Conservation (phyloP, 2,329 filamentous ascomycete species). For the Fusarium odoratissimum region DNA sequence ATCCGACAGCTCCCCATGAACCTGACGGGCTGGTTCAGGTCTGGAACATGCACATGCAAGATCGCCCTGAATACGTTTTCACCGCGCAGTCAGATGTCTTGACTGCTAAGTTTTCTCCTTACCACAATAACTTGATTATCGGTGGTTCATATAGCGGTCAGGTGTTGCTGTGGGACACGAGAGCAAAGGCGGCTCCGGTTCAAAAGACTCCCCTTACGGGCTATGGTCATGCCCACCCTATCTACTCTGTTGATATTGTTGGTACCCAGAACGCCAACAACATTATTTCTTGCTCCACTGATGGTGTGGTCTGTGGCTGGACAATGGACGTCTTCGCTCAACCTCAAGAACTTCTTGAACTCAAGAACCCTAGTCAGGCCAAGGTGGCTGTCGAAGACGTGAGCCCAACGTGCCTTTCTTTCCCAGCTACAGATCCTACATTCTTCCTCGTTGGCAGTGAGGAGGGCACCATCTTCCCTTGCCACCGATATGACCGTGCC, state of each 20-base stretch:
- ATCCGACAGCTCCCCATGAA: constrained; percentile 92
- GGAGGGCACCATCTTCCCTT: constrained; percentile 95
- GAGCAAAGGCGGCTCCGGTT: constrained; percentile 87
- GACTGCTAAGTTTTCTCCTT: constrained; percentile 97
- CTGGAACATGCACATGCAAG: constrained; percentile 96
- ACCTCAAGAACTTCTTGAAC: constrained; percentile 91
- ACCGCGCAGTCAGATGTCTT: constrained; percentile 96
- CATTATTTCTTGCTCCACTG: constrained; percentile 95
- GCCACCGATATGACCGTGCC: constrained; percentile 96
- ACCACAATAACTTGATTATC: constrained; percentile 95
- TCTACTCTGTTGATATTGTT: constrained; percentile 95
- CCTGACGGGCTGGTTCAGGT: constrained; percentile 94
- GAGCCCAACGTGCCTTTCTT: constrained; percentile 92
- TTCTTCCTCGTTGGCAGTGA: constrained; percentile 98
- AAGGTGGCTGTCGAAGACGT: constrained; percentile 87
- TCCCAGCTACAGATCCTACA: constrained; percentile 93
- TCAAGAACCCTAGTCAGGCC: constrained; percentile 85
- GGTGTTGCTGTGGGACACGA: constrained; percentile 96
- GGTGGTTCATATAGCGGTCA: constrained; percentile 97
- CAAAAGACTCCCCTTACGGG: constrained; percentile 97
- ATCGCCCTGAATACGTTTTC: constrained; percentile 95
- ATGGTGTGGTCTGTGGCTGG: constrained; percentile 97
- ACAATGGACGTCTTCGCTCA: constrained; percentile 97
- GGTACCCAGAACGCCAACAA: constrained; percentile 99
- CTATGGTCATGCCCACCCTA: constrained; percentile 93